Conservation (phyloP, 345 rosid genomes). For the Anastatica hierochuntica region DNA sequence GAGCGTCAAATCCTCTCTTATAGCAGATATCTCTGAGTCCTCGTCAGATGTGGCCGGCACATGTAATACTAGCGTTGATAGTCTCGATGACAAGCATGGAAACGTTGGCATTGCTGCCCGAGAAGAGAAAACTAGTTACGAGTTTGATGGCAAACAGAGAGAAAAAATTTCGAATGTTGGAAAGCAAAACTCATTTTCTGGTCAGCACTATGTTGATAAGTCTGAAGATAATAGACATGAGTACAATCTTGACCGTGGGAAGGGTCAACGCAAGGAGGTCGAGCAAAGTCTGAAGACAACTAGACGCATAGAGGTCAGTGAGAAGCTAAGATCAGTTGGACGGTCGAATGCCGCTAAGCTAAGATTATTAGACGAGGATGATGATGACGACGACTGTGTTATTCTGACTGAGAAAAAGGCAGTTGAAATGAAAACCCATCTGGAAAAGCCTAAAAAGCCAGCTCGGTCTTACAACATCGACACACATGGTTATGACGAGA, state of each 20-base stretch:
- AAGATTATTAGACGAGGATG: conserved; percentile 28
- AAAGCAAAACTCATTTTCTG: conserved; percentile 17
- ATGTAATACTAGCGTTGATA: conserved; percentile 8
- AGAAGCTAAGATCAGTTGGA: conserved; percentile 33
- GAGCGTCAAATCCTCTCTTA: too few species aligned
- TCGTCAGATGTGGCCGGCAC: conserved; percentile 11
- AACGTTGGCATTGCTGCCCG: conserved; percentile 14
- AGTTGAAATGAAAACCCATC: conserved; percentile 14
- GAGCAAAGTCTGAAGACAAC: conserved; percentile 19
- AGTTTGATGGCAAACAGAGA: conserved; percentile 1
- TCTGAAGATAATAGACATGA: conserved; percentile 21
- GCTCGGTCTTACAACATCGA: conserved; percentile 17
- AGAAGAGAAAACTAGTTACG: conserved; percentile 7
- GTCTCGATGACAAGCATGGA: conserved; percentile 12
- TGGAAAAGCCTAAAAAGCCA: conserved; percentile 25
- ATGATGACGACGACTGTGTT: conserved; percentile 38
- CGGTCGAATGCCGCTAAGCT: conserved; percentile 28
- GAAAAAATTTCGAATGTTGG: too few species aligned
- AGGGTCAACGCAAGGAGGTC: conserved; percentile 19
- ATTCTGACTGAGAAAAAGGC: conserved; percentile 29
- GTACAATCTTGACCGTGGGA: conserved; percentile 16
- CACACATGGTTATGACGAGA: conserved; percentile 33
- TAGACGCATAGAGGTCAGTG: conserved; percentile 24
- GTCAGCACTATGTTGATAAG: conserved; percentile 22
- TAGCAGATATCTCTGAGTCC: too few species aligned